Conservation (phyloP, 441 rosid genomes). For the Jatropha multifida region DNA sequence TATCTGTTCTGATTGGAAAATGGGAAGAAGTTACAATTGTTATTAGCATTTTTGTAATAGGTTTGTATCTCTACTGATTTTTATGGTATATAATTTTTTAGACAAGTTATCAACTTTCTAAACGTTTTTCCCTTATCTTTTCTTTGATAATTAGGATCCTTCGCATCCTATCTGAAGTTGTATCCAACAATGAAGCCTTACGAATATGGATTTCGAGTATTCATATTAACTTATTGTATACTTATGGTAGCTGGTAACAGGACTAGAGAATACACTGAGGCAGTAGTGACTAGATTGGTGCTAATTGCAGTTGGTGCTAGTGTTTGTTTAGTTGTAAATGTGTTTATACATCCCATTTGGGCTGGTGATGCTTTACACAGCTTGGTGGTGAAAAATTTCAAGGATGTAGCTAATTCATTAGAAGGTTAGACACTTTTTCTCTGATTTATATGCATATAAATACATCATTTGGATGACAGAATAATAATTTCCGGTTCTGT, state of each 20-base stretch:
- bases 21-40: constrained; percentile 33
- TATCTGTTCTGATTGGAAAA: constrained; percentile 28
- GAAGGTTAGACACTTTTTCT: constrained; percentile 45
- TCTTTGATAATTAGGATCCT: constrained; percentile 42
- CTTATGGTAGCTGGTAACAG: constrained; percentile 75
- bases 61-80: constrained; percentile 16
- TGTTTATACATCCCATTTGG: constrained; percentile 78
- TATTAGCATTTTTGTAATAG: constrained; percentile 30
- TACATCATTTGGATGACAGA: no score
- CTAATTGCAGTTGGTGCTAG: constrained; percentile 67
- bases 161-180: constrained; percentile 55
- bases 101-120: not conserved
- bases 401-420: constrained; percentile 66
- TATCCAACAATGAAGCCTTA: constrained; percentile 75
- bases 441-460: no score
- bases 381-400: constrained; percentile 79
- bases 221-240: constrained; percentile 75
- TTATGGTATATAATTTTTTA: not conserved
- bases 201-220: constrained; percentile 81
- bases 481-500: not conserved
- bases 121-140: not conserved
- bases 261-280: constrained; percentile 43
- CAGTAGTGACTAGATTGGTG: constrained; percentile 60
- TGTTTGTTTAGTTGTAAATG: constrained; percentile 60
- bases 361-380: constrained; percentile 87